These are phyloP conservation scores for Trichothecium sympodiale DNA, from an alignment of 2,329 filamentous ascomycete genomes.

Conservation along the genomic window DNA sequence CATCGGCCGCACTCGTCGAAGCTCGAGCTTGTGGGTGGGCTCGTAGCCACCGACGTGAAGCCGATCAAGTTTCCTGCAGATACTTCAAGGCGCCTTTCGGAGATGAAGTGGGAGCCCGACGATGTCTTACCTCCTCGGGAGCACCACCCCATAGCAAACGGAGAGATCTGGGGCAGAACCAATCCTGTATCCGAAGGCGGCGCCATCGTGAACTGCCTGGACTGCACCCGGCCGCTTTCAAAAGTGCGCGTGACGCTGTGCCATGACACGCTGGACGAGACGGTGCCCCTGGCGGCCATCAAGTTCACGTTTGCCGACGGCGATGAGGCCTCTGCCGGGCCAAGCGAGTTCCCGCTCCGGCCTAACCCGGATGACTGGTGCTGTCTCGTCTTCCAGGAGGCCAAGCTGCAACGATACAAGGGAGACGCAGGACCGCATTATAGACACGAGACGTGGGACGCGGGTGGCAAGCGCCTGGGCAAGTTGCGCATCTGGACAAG, in stretches of 20 bases:
- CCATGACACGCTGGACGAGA: background rate
- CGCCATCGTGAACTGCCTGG: background rate
- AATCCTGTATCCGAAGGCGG: background rate
- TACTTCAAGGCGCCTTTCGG: background rate
- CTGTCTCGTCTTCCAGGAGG: background rate
- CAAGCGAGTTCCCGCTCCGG: too few species aligned
- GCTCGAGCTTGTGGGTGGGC: background rate
- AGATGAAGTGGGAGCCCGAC: background rate
- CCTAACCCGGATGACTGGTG: background rate
- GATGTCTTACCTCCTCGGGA: too few species aligned
- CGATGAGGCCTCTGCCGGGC: background rate
- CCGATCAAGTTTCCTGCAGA: background rate
- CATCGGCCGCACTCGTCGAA: background rate
- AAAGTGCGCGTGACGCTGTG: background rate
- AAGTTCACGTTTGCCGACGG: background rate
- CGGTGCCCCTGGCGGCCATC: background rate
- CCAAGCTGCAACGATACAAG: background rate
- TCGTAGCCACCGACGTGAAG: too few species aligned
- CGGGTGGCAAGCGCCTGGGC: background rate
- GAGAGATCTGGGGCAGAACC: background rate
- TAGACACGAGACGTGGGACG: background rate
- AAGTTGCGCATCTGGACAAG: background rate
- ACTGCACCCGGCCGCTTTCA: background rate
- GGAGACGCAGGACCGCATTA: background rate
- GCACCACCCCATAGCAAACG: too few species aligned